Evolutionary conservation across 2,329 filamentous ascomycete species (phyloP), one percentile per base, ranked within the genome.

Genomic region (Iodosphaeria phyllophila): DNA sequence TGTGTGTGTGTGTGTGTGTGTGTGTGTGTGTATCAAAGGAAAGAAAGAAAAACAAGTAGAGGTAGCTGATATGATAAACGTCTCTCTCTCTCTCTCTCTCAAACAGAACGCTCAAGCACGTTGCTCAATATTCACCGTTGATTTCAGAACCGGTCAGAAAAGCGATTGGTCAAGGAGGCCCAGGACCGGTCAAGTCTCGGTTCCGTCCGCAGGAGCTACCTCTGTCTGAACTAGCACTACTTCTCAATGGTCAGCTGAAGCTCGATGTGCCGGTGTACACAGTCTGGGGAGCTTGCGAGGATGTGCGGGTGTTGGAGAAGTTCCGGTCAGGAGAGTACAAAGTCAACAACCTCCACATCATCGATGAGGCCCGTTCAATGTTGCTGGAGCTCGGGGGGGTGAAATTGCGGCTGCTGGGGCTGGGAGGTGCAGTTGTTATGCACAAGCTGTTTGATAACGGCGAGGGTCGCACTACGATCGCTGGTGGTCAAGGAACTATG

Each of bases 391-490:
- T 95, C 31, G 89, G 86, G 28, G 89, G 89, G 29, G 82, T 98
- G 28, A 95, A 95, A 64, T 70, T 98, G 35, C 78, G 89, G 42
- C 65, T 98, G 24, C 68, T 98, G 16, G 89, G 89, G 33, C 64
- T 98, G 17, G 89, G 89, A 35, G 89, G 89, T 41, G 89, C 89
- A 5, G 86, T 98, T 5, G 89, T 98, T 31, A 98, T 98, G 83
- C 89, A 98, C 64, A 98, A 98, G 63, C 69, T 98, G 11, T 98
- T 98, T 44, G 89, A 98, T 51, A 98, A 98, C 38, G 89, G 89
- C 27, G 89, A 98, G 46, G 89, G 89, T 31, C 74, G 86, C 51
- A 98, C 89, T 25, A 98, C 91, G 2, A 98, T 98, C 51, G 89
- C 89, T 13, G 89, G 89, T 46, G 89, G 89, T 12, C 89, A 98